Conservation (phyloP, 306 rosid genomes). For the Dalbergia cochinchinensis region DNA sequence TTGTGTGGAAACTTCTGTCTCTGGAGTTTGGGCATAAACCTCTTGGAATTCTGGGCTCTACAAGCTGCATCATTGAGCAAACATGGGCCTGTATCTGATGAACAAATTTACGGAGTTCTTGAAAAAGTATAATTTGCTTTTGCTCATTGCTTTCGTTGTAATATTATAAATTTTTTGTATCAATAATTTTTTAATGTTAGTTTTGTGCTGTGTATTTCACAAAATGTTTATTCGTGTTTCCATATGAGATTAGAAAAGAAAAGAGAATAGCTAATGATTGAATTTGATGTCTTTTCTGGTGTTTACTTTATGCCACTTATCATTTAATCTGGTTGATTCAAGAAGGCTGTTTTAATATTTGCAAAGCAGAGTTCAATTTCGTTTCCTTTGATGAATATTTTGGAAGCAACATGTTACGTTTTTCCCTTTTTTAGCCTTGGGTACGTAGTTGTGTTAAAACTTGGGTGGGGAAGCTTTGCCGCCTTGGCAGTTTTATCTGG, state of each 20-base stretch:
- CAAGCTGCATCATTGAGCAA: constrained; percentile 32
- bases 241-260: constrained; percentile 11
- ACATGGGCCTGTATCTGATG: constrained; percentile 30
- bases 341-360: not conserved
- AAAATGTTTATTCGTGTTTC: not conserved
- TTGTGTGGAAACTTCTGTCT: constrained; percentile 20
- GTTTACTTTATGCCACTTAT: constrained; percentile 2
- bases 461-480: too few relatives aligned
- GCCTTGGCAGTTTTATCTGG: too few relatives aligned
- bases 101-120: constrained; percentile 20
- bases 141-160: constrained; percentile 15
- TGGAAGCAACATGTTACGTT: not conserved
- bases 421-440: too few relatives aligned
- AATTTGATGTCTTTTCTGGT: constrained; percentile 25
- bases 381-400: not conserved
- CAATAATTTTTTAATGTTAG: not conserved
- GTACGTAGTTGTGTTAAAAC: too few relatives aligned
- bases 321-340: not conserved
- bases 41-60: constrained; percentile 34
- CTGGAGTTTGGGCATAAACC: constrained; percentile 23
- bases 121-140: constrained; percentile 35
- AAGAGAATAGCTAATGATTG: constrained; percentile 23
- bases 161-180: constrained; percentile 13
- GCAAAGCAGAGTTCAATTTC: not conserved
- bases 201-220: constrained; percentile 29